Evolutionary conservation across 257 asterid genomes (phyloP).

Genomic region (Nicotiana otophora): DNA sequence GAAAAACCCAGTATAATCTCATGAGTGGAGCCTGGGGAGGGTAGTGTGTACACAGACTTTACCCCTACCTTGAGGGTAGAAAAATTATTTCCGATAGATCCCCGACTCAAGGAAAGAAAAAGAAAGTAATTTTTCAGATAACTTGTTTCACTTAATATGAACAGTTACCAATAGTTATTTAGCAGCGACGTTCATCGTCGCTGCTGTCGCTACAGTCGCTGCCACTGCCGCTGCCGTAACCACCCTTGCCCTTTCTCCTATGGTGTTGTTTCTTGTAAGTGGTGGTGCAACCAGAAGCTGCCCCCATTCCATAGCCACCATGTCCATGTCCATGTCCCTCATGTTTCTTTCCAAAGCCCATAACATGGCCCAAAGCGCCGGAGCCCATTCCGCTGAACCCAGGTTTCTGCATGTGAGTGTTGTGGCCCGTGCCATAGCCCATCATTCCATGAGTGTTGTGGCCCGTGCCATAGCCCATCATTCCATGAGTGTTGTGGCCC

Average conservation of each 20-base stretch:
- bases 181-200: background rate
- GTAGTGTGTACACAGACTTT: too few relatives aligned
- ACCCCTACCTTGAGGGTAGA: too few relatives aligned
- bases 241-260: background rate
- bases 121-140: background rate
- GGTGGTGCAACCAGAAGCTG: background rate
- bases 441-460: background rate
- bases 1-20: too few relatives aligned
- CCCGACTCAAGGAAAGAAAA: too few relatives aligned
- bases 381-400: background rate
- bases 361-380: background rate
- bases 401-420: background rate
- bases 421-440: background rate
- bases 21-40: too few relatives aligned
- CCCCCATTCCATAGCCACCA: background rate
- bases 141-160: too few relatives aligned
- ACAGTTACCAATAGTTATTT: background rate
- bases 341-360: conserved; percentile 5
- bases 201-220: conserved; percentile 3
- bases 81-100: background rate
- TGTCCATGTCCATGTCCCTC: background rate
- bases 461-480: background rate
- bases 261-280: background rate
- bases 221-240: background rate
- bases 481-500: background rate